A percentile compares a stretch with the other conserved stretches of the same genome.
Conservation (phyloP, 1,284 basidiomycete species). For the Melampsora larici-populina region DNA sequence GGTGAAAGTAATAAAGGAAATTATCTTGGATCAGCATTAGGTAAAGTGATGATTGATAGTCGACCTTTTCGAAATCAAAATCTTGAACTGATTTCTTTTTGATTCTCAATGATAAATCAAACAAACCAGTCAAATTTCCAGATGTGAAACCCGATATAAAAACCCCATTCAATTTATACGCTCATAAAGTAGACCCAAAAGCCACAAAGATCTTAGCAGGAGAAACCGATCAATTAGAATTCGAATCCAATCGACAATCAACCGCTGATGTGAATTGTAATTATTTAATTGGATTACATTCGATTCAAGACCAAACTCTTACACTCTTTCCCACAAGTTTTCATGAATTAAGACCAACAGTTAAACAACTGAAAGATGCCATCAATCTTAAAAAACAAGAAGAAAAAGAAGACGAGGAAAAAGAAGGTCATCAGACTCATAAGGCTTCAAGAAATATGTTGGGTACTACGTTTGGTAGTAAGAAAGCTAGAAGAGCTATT, state of each 20-base stretch:
- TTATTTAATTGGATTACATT: conserved; percentile 10
- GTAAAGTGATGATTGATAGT: conserved; percentile 18
- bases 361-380: conserved; percentile 14
- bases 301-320: not conserved
- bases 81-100: too few species aligned
- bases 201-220: not conserved
- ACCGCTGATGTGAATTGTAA: not conserved
- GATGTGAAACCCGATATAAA: conserved; percentile 18
- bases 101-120: not conserved
- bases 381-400: not conserved
- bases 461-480: conserved; percentile 85
- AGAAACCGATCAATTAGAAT: conserved; percentile 10
- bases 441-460: conserved; percentile 57
- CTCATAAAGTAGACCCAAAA: conserved; percentile 12
- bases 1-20: conserved; percentile 12
- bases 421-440: not conserved
- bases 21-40: conserved; percentile 19
- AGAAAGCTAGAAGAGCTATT: conserved; percentile 82
- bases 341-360: conserved; percentile 17
- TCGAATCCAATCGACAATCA: not conserved
- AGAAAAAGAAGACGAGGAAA: not conserved
- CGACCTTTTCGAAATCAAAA: too few species aligned
- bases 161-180: conserved; percentile 13
- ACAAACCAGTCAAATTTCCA: conserved; percentile 22
- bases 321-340: conserved; percentile 26